phyloP scores from a whole-genome alignment of 2,329 filamentous ascomycete genomes.

The Drechslerella coelobrocha region DNA sequence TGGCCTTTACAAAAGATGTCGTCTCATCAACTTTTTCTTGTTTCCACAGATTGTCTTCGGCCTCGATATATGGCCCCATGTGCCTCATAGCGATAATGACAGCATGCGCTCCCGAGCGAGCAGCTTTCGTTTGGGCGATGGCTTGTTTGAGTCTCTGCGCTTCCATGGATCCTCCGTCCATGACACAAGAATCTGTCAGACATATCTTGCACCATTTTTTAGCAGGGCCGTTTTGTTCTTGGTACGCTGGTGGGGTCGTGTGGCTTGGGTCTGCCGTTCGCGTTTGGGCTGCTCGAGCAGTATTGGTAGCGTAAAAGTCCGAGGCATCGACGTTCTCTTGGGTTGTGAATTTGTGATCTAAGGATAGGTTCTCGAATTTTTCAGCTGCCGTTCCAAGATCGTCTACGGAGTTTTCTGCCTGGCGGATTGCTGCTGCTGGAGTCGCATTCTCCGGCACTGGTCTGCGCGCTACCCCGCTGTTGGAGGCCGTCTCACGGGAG shows the following conservation, averaged over 20 bases:
- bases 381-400: background rate
- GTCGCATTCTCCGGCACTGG: background rate
- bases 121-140: constrained; percentile 24
- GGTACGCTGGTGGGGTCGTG: no score
- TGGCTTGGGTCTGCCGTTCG: no score
- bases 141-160: constrained; percentile 22
- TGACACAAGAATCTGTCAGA: constrained; percentile 16
- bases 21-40: no score
- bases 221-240: no score
- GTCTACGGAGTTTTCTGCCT: constrained; percentile 12
- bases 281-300: no score
- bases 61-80: constrained; percentile 41
- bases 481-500: no score
- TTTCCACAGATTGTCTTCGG: constrained; percentile 31
- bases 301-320: constrained; percentile 36
- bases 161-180: constrained; percentile 38
- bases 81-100: constrained; percentile 22
- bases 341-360: constrained; percentile 2
- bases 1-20: constrained; percentile 19
- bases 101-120: constrained; percentile 28
- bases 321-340: constrained; percentile 42
- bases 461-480: no score
- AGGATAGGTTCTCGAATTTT: constrained; percentile 16
- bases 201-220: constrained; percentile 25
- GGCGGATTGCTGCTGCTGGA: background rate